phyloP scores from a whole-genome alignment of 495 filamentous ascomycete genomes.

The Hypomontagnella monticulosa region DNA sequence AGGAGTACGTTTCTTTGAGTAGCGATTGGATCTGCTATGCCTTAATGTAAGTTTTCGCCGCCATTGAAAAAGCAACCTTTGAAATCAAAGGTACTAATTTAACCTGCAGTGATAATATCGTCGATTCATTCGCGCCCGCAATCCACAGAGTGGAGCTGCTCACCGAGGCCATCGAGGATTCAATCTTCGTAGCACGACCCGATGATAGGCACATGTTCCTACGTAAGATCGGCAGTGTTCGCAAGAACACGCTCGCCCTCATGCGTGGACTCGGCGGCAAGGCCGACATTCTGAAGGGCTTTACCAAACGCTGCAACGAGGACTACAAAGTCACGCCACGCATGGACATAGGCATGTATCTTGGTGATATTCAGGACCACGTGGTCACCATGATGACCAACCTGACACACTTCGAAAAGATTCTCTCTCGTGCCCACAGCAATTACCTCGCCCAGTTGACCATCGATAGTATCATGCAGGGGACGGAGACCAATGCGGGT shows the following conservation, averaged over 20 bases:
- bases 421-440: constrained; percentile 92
- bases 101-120: constrained; percentile 82
- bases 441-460: constrained; percentile 96
- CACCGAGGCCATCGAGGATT: constrained; percentile 92
- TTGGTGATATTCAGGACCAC: constrained; percentile 98
- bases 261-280: constrained; percentile 95
- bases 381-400: constrained; percentile 99
- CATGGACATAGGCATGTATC: constrained; percentile 94
- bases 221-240: constrained; percentile 85
- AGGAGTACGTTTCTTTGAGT: constrained; percentile 91
- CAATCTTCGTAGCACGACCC: constrained; percentile 87
- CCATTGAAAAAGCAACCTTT: not conserved
- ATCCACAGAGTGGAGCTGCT: constrained; percentile 86
- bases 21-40: constrained; percentile 99
- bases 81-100: constrained; percentile 37
- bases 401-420: constrained; percentile 94
- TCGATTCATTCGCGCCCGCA: constrained; percentile 91
- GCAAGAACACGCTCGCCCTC: constrained; percentile 93
- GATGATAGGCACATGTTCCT: constrained; percentile 89
- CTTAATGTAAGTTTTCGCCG: constrained; percentile 75
- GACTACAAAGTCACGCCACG: constrained; percentile 93
- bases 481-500: constrained; percentile 82
- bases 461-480: constrained; percentile 85
- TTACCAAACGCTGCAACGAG: constrained; percentile 97
- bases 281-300: constrained; percentile 95